Conservation (phyloP, 2,329 filamentous ascomycete genomes). For the Sphaerostilbella broomeana region DNA sequence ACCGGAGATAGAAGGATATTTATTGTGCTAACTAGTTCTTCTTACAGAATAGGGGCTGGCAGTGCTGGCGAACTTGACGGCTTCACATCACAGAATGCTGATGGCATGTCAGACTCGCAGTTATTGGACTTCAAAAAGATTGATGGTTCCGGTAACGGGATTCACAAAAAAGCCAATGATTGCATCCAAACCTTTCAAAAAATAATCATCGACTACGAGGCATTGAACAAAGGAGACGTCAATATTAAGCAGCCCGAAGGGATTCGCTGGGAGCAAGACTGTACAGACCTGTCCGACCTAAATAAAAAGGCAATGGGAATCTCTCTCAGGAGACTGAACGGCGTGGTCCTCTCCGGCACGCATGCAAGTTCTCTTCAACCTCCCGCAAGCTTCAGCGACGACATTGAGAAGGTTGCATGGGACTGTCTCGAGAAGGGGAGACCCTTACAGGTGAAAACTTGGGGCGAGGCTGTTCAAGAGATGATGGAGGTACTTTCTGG, state of each 20-base stretch:
- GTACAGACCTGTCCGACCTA: slow-evolving; percentile 23
- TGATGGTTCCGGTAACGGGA: too few species aligned
- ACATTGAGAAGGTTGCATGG: slow-evolving; percentile 28
- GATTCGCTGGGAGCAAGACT: slow-evolving; percentile 30
- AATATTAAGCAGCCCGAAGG: slow-evolving; percentile 21
- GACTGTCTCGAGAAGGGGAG: slow-evolving; percentile 26
- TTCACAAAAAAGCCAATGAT: slow-evolving; percentile 3
- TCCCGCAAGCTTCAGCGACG: slow-evolving; percentile 16
- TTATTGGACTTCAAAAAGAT: too few species aligned
- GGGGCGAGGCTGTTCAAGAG: slow-evolving; percentile 26
- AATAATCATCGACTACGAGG: slow-evolving; percentile 20
- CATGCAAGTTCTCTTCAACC: not conserved
- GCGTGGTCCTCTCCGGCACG: slow-evolving; percentile 18
- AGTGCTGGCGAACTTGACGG: not conserved
- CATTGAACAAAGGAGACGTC: slow-evolving; percentile 14
- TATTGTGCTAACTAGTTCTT: too few species aligned
- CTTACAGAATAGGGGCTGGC: too few species aligned
- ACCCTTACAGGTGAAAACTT: slow-evolving; percentile 22
- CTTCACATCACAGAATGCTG: not conserved
- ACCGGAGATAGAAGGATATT: too few species aligned
- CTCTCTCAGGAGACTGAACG: slow-evolving; percentile 20
- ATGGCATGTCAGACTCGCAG: not conserved
- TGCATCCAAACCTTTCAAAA: slow-evolving; percentile 17
- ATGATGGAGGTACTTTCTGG: slow-evolving; percentile 22
- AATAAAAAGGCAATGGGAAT: slow-evolving; percentile 21